Evolutionary conservation across 345 rosid genomes (phyloP), one percentile per base, ranked within the genome.

Genomic region (Ceriops decandra): DNA sequence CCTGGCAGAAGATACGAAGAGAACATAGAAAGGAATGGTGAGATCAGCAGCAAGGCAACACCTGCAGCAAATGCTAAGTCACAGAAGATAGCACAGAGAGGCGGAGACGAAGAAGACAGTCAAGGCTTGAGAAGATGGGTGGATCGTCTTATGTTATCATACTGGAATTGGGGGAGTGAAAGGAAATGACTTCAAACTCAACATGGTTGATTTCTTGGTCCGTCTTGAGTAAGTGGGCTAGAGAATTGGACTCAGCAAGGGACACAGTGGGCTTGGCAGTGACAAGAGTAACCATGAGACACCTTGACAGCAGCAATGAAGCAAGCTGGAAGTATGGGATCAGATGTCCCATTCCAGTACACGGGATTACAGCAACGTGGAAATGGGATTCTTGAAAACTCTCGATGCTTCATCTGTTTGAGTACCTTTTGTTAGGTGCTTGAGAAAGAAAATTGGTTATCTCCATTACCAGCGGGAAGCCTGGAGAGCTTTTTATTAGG

Each of bases 261-360:
- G 73, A 70, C 0, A 62, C 61, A 1, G 26, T 62, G 5, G 73
- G 13, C 20, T 70, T n/a, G 9, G 67, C n/a, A 9, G 73, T 70
- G 31, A 70, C 33, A 52, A 70, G 61, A 22, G 73, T 69, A 59
- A 69, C 60, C 4, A 0, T 22, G 49, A 38, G 52, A 30, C 61
- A 21, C 2, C 30, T n/a, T 5, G 59, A 11, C 2, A 62, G 26
- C 6, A 69, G 42, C 4, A 22, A 20, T 0, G 60, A 32, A 20
- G 67, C 73, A 10, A 70, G 32, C 2, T 67, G 60, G 6, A 70
- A 61, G 30, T 53, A 52, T 3, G 73, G 73, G 7, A 24, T 26
- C 2, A 61, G 32, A 30, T 70, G 73, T 2, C 73, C 73, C 67
- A 70, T 54, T 21, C 73, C 73, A n/a, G 61, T 54, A 3, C 19